Evolutionary conservation across 495 filamentous ascomycete species (phyloP), one percentile per base, ranked within the genome.

Genomic region (Chaetomium tenue): DNA sequence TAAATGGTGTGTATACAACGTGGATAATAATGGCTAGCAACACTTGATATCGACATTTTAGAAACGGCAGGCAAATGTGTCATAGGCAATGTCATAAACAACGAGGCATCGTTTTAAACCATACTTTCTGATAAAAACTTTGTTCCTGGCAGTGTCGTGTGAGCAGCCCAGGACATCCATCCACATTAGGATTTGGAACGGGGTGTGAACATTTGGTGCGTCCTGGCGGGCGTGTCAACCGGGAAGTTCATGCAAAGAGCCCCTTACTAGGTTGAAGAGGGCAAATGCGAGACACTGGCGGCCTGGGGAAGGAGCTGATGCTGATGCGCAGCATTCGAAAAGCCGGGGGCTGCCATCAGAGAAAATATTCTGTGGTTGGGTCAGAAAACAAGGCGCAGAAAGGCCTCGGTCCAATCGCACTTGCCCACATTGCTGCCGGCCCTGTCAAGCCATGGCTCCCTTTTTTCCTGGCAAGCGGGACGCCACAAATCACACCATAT

Each of bases 331-430:
- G 40, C 40, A 44, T 4, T 44, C 13, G 3, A 44, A 44, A 44
- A 3, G 5, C 40, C 13, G 40, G 33, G 33, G 33, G 6, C 33
- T 12, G 33, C 33, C 33, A 37, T 37, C 33, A 37, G 33, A 37
- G 33, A 12, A 7, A 33, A 37, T 9, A 12, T 37, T 37, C 33
- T 37, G 33, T 44, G 40, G 40, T 44, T 37, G 6, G 40, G 40
- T 44, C 11, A 6, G 13, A 60, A 18, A 22, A 18, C 46, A 37
- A 33, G 62, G 25, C 30, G 47, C 0, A 33, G 7, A 57, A 25
- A 18, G 39, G 18, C 6, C 25, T 26, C 48, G 52, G 52, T 15
- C 58, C 58, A 60, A 50, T 60, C 1, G 42, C 58, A n/a, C 42
- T 25, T 23, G 58, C 28, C 44, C 48, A 39, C 59, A 51, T 51